Conservation (phyloP, 768 basidiomycete genomes). For the Termitomyces sp. region DNA sequence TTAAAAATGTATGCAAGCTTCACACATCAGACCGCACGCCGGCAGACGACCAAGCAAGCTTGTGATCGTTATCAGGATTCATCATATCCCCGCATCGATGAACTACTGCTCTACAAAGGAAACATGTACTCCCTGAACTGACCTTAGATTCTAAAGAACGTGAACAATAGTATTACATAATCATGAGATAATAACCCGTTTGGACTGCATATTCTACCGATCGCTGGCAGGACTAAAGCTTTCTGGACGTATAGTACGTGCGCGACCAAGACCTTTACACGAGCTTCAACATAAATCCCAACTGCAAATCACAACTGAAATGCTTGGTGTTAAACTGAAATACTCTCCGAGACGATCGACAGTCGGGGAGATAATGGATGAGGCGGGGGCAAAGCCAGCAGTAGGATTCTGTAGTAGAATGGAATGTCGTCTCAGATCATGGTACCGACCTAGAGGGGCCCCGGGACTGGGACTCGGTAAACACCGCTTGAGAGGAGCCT, state of each 20-base stretch:
- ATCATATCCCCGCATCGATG: background rate
- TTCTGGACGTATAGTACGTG: background rate
- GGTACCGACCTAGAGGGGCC: background rate
- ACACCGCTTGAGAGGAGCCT: conserved; percentile 5
- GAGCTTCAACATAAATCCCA: background rate
- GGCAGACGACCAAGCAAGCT: background rate
- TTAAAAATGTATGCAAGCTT: background rate
- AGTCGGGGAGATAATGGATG: background rate
- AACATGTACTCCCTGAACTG: background rate
- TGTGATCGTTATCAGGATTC: too few species aligned
- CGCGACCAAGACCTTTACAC: background rate
- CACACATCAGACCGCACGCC: background rate
- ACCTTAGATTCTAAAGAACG: background rate
- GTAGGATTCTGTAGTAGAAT: background rate
- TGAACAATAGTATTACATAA: background rate
- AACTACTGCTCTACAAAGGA: background rate
- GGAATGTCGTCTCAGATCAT: background rate
- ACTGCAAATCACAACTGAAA: background rate
- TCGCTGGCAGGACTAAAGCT: background rate
- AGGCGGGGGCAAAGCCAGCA: background rate
- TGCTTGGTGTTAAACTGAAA: background rate
- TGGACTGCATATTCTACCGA: background rate
- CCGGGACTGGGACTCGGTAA: conserved; percentile 5
- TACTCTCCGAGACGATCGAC: conserved; percentile 6
- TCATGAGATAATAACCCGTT: background rate